Evolutionary conservation across 495 filamentous ascomycete species (phyloP).

Genomic region (Neurospora africana): DNA sequence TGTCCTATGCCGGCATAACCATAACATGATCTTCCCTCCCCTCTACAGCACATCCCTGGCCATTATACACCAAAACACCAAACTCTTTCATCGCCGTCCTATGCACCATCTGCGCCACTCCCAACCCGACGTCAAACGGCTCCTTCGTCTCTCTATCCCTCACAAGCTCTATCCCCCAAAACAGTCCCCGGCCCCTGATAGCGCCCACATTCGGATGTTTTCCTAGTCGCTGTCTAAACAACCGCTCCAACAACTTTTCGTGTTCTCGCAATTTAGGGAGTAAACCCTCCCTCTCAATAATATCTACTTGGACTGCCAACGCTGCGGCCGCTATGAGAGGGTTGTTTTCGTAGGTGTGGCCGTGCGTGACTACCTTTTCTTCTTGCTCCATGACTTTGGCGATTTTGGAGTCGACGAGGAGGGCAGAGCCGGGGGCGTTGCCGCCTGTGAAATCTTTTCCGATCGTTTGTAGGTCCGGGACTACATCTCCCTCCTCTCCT

Average conservation of each 20-base stretch:
- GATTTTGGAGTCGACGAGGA: constrained; percentile 9
- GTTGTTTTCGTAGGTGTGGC: constrained; percentile 52
- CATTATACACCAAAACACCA: constrained; percentile 57
- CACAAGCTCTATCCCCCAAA: constrained; percentile 54
- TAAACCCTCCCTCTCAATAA: constrained; percentile 40
- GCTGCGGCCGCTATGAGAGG: constrained; percentile 46
- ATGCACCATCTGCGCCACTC: constrained; percentile 38
- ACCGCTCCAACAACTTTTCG: constrained; percentile 36
- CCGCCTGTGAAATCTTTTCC: constrained; percentile 55
- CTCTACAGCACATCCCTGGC: constrained; percentile 54
- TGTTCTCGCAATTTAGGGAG: constrained; percentile 36
- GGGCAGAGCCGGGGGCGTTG: constrained; percentile 20
- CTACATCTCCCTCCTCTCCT: constrained; percentile 20
- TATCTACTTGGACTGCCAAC: constrained; percentile 40
- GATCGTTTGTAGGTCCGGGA: constrained; percentile 56
- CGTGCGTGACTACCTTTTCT: constrained; percentile 41
- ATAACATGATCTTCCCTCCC: constrained; percentile 60
- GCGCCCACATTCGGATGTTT: constrained; percentile 49
- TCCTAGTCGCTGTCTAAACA: constrained; percentile 32
- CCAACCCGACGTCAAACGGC: constrained; percentile 30
- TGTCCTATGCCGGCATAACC: constrained; percentile 38
- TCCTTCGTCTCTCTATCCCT: constrained; percentile 35
- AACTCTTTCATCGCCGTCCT: constrained; percentile 38
- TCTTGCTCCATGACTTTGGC: constrained; percentile 45
- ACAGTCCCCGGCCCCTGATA: constrained; percentile 53